These are phyloP conservation scores for Penicillium oxalicum DNA, from an alignment of 2,329 filamentous ascomycete genomes.

Conservation along the genomic window DNA sequence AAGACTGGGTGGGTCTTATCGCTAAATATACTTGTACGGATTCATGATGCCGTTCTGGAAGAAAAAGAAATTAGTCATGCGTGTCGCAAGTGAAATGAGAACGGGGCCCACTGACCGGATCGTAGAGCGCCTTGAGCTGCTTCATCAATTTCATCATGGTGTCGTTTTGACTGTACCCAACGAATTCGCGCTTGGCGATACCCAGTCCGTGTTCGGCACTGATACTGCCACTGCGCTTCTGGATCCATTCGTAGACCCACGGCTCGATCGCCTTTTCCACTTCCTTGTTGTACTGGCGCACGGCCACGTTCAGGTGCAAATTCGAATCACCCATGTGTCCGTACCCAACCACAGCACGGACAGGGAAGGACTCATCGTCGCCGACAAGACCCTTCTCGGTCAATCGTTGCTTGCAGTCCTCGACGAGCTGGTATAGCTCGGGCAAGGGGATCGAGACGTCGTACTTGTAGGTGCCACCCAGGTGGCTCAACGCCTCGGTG, in stretches of 20 bases:
- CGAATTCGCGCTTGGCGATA: conserved; percentile 90
- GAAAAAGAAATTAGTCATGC: conserved; percentile 12
- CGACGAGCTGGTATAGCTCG: conserved; percentile 82
- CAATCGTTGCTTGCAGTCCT: conserved; percentile 71
- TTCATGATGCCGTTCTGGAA: conserved; percentile 94
- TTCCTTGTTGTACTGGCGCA: conserved; percentile 73
- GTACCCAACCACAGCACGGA: conserved; percentile 87
- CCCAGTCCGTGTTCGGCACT: conserved; percentile 94
- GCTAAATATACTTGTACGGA: conserved; percentile 85
- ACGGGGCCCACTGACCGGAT: conserved; percentile 62
- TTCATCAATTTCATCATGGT: conserved; percentile 89
- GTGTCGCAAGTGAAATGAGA: neutral
- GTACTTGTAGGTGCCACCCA: conserved; percentile 97
- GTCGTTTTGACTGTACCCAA: conserved; percentile 84
- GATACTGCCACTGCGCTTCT: conserved; percentile 81
- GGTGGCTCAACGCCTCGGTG: conserved; percentile 79
- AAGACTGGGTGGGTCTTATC: neutral
- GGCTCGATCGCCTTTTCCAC: conserved; percentile 88
- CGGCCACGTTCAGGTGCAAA: conserved; percentile 84
- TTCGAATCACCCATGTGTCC: conserved; percentile 98
- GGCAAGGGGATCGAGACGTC: conserved; percentile 88
- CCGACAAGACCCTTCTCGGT: conserved; percentile 69
- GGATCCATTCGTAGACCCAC: conserved; percentile 96
- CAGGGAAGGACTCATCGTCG: conserved; percentile 67
- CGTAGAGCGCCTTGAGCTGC: conserved; percentile 88